Evolutionary conservation across 805 yeast species (phyloP), one percentile per base, ranked within the genome.

Genomic region (Metschnikowia corniflorae): DNA sequence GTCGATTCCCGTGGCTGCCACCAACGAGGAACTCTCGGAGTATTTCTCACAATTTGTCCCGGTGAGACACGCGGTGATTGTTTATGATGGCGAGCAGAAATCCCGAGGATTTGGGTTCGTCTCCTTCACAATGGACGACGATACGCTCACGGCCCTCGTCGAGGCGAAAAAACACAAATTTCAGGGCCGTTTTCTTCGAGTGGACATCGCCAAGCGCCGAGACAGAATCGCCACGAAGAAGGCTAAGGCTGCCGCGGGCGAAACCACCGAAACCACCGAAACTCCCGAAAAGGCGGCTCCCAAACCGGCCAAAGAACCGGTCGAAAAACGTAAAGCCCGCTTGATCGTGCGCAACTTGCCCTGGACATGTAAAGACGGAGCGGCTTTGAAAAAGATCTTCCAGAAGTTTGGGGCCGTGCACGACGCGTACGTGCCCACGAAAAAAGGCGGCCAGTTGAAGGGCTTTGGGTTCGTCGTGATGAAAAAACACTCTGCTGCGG

Each of bases 41-140:
- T 88, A 73, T 60, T 93, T 93, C 56, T 83, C 97, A 2, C 87
- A 87, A 46, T 82, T 88, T 64, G 91, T 86, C 4, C 98, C 98
- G 6, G 94, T 91, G 9, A 88, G 82, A 61, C 98, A 93, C 61
- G 95, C 97, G 2, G 89, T 88, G 29, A 75, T 93, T 27, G 97
- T 93, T 13, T 82, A 71, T 26, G 96, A 89, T 55, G 68, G 69
- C 8, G 78, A 82, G 23, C 77, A 84, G 37, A 72, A 82, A 29
- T 86, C 96, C 3, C 75, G 89, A 58, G 97, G 98, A 2, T 93
- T 89, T 62, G 98, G 98, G 3, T 93, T 93, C 60, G 98, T 88
- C 12, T 82, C 95, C 24, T 93, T 93, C 60, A 77, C 85, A 2
- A 62, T 75, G 32, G 88, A 86, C 45, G 95, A 87, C 31, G 98